phyloP scores from a whole-genome alignment of 2,329 filamentous ascomycete species.

The Fusarium sp. region DNA sequence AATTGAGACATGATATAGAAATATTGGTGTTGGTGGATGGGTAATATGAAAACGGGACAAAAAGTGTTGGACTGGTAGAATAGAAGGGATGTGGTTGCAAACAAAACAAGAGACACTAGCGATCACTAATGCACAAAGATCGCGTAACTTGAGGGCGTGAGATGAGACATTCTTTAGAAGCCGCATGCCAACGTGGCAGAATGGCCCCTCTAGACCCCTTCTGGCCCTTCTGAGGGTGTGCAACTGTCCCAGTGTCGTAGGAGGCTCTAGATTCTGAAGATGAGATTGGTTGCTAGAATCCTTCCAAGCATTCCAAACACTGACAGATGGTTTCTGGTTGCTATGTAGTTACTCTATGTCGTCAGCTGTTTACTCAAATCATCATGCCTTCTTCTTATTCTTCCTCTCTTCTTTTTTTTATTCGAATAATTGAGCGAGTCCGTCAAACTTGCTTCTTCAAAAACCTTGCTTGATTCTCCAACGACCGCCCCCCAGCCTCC shows the following conservation, averaged over 20 bases:
- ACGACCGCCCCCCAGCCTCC: constrained; percentile 2
- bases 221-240: not conserved
- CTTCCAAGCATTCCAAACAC: constrained; percentile 19
- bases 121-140: constrained; percentile 22
- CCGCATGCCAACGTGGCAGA: constrained; percentile 33
- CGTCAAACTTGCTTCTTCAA: constrained; percentile 2
- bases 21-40: not conserved
- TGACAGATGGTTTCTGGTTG: constrained; percentile 24
- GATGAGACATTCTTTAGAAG: constrained; percentile 26
- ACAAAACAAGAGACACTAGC: constrained; percentile 13
- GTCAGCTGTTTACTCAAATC: constrained; percentile 16
- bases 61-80: not conserved
- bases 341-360: constrained; percentile 5
- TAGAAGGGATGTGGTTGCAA: constrained; percentile 5
- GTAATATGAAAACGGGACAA: not conserved
- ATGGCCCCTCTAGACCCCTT: not conserved
- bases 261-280: constrained; percentile 13
- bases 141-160: constrained; percentile 16
- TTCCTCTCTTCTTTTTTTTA: not conserved
- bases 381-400: not conserved
- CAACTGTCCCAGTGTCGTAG: constrained; percentile 6
- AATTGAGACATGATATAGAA: not conserved
- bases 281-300: constrained; percentile 15
- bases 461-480: not conserved
- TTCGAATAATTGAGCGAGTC: not conserved